These are phyloP conservation scores for Colletotrichum plurivorum DNA, from an alignment of 2,329 filamentous ascomycete species.

Conservation along the genomic window DNA sequence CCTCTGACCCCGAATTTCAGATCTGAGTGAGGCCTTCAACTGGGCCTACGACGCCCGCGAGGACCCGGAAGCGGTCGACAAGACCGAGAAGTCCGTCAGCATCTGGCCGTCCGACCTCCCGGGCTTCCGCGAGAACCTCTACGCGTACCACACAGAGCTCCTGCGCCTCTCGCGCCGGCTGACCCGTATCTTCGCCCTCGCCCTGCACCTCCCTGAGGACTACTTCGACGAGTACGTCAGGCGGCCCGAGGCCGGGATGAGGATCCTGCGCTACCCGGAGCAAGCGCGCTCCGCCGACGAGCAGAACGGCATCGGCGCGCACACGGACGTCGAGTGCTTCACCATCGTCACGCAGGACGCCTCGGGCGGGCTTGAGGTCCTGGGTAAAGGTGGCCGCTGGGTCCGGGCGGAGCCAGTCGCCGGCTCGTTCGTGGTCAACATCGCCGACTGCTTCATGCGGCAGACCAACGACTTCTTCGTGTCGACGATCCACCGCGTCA, in stretches of 20 bases:
- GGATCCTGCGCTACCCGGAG: slow-evolving; percentile 59
- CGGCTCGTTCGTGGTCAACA: slow-evolving; percentile 61
- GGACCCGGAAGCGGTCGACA: slow-evolving; percentile 47
- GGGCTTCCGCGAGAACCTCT: slow-evolving; percentile 53
- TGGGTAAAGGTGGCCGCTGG: slow-evolving; percentile 61
- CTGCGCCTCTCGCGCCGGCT: slow-evolving; percentile 54
- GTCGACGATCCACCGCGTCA: slow-evolving; percentile 57
- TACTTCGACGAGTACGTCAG: slow-evolving; percentile 54
- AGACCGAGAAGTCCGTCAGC: slow-evolving; percentile 43
- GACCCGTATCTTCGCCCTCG: slow-evolving; percentile 56
- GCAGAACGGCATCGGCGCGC: slow-evolving; percentile 56
- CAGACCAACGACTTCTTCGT: slow-evolving; percentile 60
- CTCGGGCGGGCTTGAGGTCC: slow-evolving; percentile 59
- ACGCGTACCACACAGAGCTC: slow-evolving; percentile 52
- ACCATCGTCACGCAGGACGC: slow-evolving; percentile 62
- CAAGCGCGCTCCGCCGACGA: slow-evolving; percentile 41
- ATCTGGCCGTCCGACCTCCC: slow-evolving; percentile 51
- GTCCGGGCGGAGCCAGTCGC: slow-evolving; percentile 58
- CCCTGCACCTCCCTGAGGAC: slow-evolving; percentile 55
- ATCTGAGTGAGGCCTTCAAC: slow-evolving; percentile 52
- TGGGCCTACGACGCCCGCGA: slow-evolving; percentile 50
- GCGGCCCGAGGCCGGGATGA: slow-evolving; percentile 50
- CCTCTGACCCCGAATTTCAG: slow-evolving; percentile 42
- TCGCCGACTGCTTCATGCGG: slow-evolving; percentile 58
- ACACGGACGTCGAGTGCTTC: slow-evolving; percentile 65